Conservation (phyloP, 225 moss, liverwort and hornwort species). For the Ulota crispa region DNA sequence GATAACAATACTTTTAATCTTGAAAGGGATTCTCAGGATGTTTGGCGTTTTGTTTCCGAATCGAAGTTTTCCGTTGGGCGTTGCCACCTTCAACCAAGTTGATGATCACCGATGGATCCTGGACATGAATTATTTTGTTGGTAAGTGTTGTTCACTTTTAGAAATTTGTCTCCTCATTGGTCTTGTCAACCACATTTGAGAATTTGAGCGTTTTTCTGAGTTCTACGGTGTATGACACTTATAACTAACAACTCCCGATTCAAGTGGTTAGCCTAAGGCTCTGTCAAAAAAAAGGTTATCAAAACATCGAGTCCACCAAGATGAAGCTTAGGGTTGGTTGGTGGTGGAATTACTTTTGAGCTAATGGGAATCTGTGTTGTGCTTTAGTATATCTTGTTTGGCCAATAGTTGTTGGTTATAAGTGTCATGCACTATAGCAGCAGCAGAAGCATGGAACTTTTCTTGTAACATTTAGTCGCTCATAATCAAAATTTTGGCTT, state of each 20-base stretch:
- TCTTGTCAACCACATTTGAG: background rate
- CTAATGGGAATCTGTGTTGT: too few relatives aligned
- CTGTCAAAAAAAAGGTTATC: too few relatives aligned
- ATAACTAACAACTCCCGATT: too few relatives aligned
- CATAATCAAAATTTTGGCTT: background rate
- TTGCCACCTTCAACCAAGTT: constrained; percentile 52
- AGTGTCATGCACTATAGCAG: too few relatives aligned
- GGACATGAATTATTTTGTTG: constrained; percentile 55
- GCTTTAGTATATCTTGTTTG: too few relatives aligned
- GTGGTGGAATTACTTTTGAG: too few relatives aligned
- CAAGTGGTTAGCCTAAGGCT: too few relatives aligned
- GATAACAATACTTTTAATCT: background rate
- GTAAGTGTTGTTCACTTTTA: constrained; percentile 16
- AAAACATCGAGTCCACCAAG: too few relatives aligned
- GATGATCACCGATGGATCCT: constrained; percentile 55
- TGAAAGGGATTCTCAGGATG: constrained; percentile 22
- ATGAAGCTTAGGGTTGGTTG: too few relatives aligned
- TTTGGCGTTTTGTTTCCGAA: constrained; percentile 53
- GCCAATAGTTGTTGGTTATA: too few relatives aligned
- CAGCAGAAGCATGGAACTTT: background rate
- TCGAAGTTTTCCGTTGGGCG: constrained; percentile 47
- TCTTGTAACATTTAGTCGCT: background rate
- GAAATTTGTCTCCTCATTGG: background rate
- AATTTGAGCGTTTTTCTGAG: background rate
- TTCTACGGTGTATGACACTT: too few relatives aligned